phyloP scores from a whole-genome alignment of 1,284 basidiomycete genomes.

The Moesziomyces antarcticus region DNA sequence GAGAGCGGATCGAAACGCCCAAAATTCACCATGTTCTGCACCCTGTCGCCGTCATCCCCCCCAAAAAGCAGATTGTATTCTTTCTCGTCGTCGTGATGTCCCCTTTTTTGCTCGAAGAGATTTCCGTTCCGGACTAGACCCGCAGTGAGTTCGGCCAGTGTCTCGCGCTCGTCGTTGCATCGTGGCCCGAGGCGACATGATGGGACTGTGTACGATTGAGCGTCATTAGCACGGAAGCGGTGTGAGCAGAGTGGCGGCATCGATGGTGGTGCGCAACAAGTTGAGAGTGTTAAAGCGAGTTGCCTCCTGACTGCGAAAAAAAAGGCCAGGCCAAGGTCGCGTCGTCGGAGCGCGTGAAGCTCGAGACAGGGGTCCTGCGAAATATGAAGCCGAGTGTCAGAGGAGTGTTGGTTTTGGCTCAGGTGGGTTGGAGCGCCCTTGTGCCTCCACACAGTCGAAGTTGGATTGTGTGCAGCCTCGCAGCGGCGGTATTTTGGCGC shows the following conservation, averaged over 20 bases:
- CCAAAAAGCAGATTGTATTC: constrained; percentile 46
- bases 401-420: background rate
- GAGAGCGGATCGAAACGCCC: constrained; percentile 4
- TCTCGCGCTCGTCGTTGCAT: too few species aligned
- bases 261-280: background rate
- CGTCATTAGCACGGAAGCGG: too few species aligned
- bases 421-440: too few species aligned
- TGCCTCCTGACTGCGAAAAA: too few species aligned
- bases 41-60: constrained; percentile 19
- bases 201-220: too few species aligned
- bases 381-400: background rate
- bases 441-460: background rate
- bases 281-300: background rate
- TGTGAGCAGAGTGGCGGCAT: background rate
- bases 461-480: background rate
- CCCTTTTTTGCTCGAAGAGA: constrained; percentile 37
- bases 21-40: constrained; percentile 27
- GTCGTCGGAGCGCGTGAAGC: background rate
- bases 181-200: too few species aligned
- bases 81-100: constrained; percentile 34
- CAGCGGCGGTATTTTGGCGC: background rate
- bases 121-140: constrained; percentile 23
- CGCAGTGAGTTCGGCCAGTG: background rate
- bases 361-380: background rate
- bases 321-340: background rate